phyloP scores from a whole-genome alignment of 177 flowering plant species.

The Vitis hybrid region DNA sequence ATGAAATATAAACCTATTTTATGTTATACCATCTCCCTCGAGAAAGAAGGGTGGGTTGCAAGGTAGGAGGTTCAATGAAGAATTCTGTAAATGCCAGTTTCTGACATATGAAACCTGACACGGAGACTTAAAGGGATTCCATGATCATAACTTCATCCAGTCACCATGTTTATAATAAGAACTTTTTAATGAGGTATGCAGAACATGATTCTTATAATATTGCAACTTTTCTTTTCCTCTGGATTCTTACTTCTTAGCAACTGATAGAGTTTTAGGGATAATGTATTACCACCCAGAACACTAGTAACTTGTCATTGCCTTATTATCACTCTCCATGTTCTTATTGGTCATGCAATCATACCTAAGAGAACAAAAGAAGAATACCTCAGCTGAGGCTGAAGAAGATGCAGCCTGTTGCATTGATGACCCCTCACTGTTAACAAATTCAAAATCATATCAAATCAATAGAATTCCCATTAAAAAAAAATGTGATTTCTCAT shows the following conservation, averaged over 20 bases:
- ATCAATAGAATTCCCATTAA: too few relatives aligned
- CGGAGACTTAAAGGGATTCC: too few relatives aligned
- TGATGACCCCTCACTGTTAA: conserved; percentile 40
- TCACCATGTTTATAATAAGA: too few relatives aligned
- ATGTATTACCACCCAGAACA: background rate
- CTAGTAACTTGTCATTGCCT: background rate
- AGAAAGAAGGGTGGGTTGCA: background rate
- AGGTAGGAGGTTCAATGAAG: background rate
- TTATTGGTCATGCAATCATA: background rate
- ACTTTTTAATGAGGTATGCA: too few relatives aligned
- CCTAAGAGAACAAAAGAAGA: background rate
- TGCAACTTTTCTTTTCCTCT: background rate
- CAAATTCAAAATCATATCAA: conserved; percentile 2
- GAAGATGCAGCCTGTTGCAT: conserved; percentile 41
- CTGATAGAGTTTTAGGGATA: background rate
- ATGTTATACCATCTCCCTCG: too few relatives aligned
- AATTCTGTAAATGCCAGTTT: background rate
- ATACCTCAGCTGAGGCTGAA: conserved; percentile 46
- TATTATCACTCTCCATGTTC: background rate
- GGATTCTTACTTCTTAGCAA: background rate
- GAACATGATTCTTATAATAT: background rate
- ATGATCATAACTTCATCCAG: too few relatives aligned
- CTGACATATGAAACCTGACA: too few relatives aligned
- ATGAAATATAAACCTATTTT: too few relatives aligned
- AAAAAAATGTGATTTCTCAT: background rate